Evolutionary conservation across 1,284 basidiomycete genomes (phyloP).

Genomic region (Stereum hirsutum): DNA sequence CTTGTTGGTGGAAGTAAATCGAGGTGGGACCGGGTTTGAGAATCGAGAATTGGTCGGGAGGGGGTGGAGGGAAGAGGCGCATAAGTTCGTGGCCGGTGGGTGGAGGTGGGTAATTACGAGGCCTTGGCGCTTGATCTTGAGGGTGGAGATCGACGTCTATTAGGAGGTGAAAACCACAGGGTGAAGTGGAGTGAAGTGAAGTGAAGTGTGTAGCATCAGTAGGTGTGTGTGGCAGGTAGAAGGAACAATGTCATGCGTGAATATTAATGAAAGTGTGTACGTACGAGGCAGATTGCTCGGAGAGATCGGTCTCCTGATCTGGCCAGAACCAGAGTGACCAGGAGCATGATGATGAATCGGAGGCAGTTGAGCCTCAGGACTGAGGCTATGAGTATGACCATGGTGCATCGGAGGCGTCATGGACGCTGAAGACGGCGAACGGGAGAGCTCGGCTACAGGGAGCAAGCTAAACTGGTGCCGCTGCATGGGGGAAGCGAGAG

Average conservation of each 20-base stretch:
- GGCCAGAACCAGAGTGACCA: conserved; percentile 2
- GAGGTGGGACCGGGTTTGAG: conserved; percentile 52
- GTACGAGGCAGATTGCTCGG: conserved; percentile 12
- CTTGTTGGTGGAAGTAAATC: conserved; percentile 60
- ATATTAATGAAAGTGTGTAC: no score
- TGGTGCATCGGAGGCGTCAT: conserved; percentile 2
- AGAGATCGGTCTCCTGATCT: conserved; percentile 9
- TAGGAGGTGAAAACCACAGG: neutral
- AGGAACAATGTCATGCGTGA: no score
- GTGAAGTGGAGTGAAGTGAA: neutral
- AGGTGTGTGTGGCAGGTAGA: no score
- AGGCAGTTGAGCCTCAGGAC: conserved; percentile 9
- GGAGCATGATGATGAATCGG: conserved; percentile 9
- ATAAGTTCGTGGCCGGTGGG: conserved; percentile 74
- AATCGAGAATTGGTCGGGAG: conserved; percentile 39
- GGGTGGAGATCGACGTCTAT: conserved; percentile 11
- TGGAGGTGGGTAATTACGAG: conserved; percentile 45
- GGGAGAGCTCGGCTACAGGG: conserved; percentile 10
- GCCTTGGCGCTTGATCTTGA: conserved; percentile 1
- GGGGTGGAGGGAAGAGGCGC: conserved; percentile 68
- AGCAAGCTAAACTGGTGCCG: conserved; percentile 9
- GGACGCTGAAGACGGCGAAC: conserved; percentile 9
- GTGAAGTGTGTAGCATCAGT: no score
- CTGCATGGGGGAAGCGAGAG: no score
- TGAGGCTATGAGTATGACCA: conserved; percentile 3